Base-by-base conservation (phyloP, 2,329 filamentous ascomycete genomes). In the Bipolaris oryzae region DNA sequence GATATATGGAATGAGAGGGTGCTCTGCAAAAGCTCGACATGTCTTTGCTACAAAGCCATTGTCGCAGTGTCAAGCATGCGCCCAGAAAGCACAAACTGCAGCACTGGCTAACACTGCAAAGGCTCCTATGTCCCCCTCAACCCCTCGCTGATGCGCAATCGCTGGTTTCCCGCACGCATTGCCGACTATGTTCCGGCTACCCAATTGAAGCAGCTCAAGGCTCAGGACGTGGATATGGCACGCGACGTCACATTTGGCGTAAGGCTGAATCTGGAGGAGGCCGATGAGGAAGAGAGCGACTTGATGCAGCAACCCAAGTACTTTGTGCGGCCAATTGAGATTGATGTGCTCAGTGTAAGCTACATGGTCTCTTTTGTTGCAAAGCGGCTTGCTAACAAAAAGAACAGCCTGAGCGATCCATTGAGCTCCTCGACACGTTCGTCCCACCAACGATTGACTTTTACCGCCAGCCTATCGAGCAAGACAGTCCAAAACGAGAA, bases 111-210 rank as follows among this genome's bases (percentile, higher is more conserved):
- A 75, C 48, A 35, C 23, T 53, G 21, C 20, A 34, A 60, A 86
- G 84, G 83, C 58, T 71, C 80, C 16, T 79, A 85, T 57, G 75
- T 86, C 18, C 80, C 82, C 31, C 76, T 85, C 39, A 71, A 80
- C n/a, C 71, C 76, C 15, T 81, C 83, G 20, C 74, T 77, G 35
- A 85, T 87, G 83, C 78, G 84, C 61, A 85, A 84, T 67, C 71
- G 74, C 51, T 84, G 80, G 80, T 85, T 81, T 62, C 83, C 82
- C 3, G 70, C 70, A 41, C 74, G 77, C 55, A 74, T 80, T 59
- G 84, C 84, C 60, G 78, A 82, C 67, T 86, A 86, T 71, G 75
- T 84, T 20, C 79, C 81, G 43, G 62, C 69, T 34, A 67, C 71
- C 37, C 79, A 82, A 58, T 57, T 81, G 43, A 78, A 79, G 66